Conservation (phyloP, 2,329 filamentous ascomycete species). For the Beauveria sp. region DNA sequence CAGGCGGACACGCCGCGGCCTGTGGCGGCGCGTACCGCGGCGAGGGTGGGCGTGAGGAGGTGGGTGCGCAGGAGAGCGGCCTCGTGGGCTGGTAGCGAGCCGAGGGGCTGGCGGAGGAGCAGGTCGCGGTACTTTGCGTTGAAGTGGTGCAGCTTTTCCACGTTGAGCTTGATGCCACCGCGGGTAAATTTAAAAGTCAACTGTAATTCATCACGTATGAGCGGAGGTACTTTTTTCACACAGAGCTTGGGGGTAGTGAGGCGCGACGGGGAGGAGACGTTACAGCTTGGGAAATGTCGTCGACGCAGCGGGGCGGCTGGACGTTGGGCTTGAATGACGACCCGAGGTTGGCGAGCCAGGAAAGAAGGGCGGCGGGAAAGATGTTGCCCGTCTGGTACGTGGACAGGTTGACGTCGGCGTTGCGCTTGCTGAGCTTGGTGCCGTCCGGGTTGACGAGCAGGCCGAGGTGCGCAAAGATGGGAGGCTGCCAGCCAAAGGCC, state of each 20-base stretch:
- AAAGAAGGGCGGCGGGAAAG: constrained; percentile 49
- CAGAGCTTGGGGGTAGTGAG: too few relatives aligned
- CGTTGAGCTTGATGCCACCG: constrained; percentile 77
- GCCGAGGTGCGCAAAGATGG: constrained; percentile 73
- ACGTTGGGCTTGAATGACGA: constrained; percentile 24
- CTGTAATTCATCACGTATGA: constrained; percentile 27
- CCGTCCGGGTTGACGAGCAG: constrained; percentile 61
- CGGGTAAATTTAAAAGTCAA: constrained; percentile 85
- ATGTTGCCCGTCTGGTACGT: constrained; percentile 41
- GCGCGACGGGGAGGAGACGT: background rate
- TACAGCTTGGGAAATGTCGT: constrained; percentile 63
- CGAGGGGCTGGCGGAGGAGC: constrained; percentile 21
- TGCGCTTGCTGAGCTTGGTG: constrained; percentile 82
- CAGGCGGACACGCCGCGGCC: background rate
- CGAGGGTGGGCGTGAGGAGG: constrained; percentile 18
- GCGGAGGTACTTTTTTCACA: background rate
- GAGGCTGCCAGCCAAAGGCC: constrained; percentile 66
- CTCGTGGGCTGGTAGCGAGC: constrained; percentile 18
- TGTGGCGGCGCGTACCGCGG: constrained; percentile 19
- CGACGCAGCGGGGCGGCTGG: constrained; percentile 39
- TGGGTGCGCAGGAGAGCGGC: constrained; percentile 18
- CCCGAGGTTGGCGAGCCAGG: constrained; percentile 72
- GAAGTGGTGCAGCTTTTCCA: constrained; percentile 72
- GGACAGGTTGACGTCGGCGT: constrained; percentile 43
- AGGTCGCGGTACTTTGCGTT: constrained; percentile 56